These are phyloP conservation scores for Talaromyces rugulosus DNA, from an alignment of 2,329 filamentous ascomycete species.

Conservation along the genomic window DNA sequence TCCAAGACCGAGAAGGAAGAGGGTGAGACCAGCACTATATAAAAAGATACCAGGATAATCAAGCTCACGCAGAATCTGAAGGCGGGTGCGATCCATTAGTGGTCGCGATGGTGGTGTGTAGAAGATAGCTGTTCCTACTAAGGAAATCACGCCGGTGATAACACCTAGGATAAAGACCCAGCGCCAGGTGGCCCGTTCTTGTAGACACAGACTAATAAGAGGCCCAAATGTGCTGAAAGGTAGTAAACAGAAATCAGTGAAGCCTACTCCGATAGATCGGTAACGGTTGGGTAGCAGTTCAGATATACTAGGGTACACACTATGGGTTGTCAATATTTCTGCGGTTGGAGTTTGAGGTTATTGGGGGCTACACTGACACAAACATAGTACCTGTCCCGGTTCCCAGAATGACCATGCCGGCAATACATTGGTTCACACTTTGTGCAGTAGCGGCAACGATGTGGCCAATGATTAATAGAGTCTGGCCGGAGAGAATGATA, in stretches of 20 bases:
- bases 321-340: not conserved
- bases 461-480: not conserved
- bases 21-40: not conserved
- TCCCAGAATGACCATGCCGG: not conserved
- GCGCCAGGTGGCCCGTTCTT: not conserved
- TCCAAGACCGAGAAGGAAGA: not conserved
- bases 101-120: constrained; percentile 1
- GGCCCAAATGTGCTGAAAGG: not conserved
- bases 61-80: not conserved
- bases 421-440: not conserved
- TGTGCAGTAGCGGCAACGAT: not conserved
- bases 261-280: not conserved
- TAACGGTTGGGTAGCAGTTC: constrained; percentile 3
- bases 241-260: not conserved
- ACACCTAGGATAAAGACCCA: constrained; percentile 3
- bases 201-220: not conserved
- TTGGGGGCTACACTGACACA: not conserved
- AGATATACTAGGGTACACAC: not conserved
- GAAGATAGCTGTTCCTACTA: not conserved
- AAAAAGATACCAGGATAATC: not conserved
- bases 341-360: too few relatives aligned
- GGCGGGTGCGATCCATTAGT: not conserved
- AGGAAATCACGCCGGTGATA: not conserved
- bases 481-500: not conserved
- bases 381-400: not conserved